Conservation (phyloP, 148 eudicot species). For the Vaccinium vitisidaea region DNA sequence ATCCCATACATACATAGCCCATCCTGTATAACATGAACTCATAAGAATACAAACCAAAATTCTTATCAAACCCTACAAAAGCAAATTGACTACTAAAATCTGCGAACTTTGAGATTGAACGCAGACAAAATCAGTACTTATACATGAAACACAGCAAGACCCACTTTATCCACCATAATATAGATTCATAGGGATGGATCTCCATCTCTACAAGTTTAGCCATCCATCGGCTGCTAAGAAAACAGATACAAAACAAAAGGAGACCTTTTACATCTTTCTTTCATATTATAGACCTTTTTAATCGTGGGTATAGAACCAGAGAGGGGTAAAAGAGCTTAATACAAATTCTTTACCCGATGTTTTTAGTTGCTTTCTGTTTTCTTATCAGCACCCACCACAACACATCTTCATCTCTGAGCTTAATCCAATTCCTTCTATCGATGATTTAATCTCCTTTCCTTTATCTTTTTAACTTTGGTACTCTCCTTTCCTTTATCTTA, state of each 20-base stretch:
- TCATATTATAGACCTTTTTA: neutral
- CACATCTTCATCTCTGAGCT: neutral
- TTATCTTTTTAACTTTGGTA: neutral
- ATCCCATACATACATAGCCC: neutral
- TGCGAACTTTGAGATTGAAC: neutral
- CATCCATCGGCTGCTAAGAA: neutral
- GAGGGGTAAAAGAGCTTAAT: neutral
- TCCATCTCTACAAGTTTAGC: neutral
- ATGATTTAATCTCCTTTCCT: neutral
- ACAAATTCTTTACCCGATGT: neutral
- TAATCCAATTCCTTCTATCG: neutral
- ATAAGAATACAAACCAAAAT: neutral
- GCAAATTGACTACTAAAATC: neutral
- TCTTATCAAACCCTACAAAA: neutral
- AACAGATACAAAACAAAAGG: neutral
- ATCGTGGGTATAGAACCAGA: neutral
- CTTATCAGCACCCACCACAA: neutral
- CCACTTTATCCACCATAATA: neutral
- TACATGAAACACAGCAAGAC: neutral
- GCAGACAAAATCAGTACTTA: neutral
- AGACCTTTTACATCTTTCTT: neutral
- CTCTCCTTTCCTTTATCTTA: neutral
- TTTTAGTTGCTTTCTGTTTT: neutral
- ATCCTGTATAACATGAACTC: neutral
- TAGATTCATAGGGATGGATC: neutral